These are phyloP conservation scores for Blastocystis sp. DNA, from an alignment of 352 stramenopile genomes.

Conservation along the genomic window DNA sequence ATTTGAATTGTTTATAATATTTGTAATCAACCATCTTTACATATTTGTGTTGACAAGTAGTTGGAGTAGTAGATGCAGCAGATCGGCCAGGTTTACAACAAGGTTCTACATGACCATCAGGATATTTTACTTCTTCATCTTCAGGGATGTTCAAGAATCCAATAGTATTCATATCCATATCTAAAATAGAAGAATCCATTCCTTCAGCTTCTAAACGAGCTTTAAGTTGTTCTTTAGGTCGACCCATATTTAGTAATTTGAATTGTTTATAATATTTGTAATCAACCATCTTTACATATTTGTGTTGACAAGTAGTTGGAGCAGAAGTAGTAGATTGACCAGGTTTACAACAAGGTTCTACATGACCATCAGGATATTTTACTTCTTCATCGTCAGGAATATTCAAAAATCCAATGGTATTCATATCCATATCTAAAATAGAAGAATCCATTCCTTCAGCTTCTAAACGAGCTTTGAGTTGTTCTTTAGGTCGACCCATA, in stretches of 20 bases:
- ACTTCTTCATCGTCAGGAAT: slow-evolving; percentile 8
- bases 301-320: slow-evolving; percentile 9
- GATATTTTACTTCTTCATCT: not conserved
- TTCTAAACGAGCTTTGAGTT: slow-evolving; percentile 79
- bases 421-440: slow-evolving; percentile 35
- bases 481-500: slow-evolving; percentile 76
- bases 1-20: slow-evolving; percentile 80
- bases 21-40: slow-evolving; percentile 73
- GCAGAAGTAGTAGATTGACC: not conserved
- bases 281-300: slow-evolving; percentile 73
- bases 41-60: slow-evolving; percentile 64
- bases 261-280: slow-evolving; percentile 78
- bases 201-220: slow-evolving; percentile 74
- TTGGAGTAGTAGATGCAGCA: not conserved
- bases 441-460: slow-evolving; percentile 64
- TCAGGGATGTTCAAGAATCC: slow-evolving; percentile 39
- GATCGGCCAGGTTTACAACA: not conserved
- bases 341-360: not conserved
- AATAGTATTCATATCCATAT: slow-evolving; percentile 48
- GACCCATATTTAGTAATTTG: slow-evolving; percentile 78
- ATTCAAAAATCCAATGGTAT: slow-evolving; percentile 10
- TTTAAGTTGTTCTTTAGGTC: slow-evolving; percentile 77
- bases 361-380: slow-evolving; percentile 4
- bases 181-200: slow-evolving; percentile 25
- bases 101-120: slow-evolving; percentile 17